Evolutionary conservation across 2,329 filamentous ascomycete species (phyloP).

Genomic region (Penicillium sp.): DNA sequence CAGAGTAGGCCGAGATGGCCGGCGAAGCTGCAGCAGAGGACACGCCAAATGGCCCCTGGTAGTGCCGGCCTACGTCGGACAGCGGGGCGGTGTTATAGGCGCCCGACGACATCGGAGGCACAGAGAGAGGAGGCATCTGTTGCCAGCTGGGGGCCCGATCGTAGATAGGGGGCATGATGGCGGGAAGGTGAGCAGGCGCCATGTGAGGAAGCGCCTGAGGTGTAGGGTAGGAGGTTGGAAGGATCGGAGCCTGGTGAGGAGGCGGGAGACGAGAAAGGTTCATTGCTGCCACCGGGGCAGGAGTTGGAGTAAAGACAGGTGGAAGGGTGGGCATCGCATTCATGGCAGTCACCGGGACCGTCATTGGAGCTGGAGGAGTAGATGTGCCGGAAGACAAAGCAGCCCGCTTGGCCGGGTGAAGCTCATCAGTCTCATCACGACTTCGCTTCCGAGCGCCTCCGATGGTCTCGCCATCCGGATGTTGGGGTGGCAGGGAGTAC

Average conservation of each 20-base stretch:
- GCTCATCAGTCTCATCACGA: conserved; percentile 52
- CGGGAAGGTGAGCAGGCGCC: conserved; percentile 56
- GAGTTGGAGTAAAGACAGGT: conserved; percentile 33
- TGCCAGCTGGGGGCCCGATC: conserved; percentile 53
- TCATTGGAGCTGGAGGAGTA: conserved; percentile 23
- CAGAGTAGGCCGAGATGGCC: conserved; percentile 61
- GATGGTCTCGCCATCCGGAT: conserved; percentile 17
- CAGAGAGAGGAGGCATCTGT: conserved; percentile 35
- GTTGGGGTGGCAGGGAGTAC: conserved; percentile 25
- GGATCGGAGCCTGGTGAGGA: conserved; percentile 67
- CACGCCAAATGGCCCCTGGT: conserved; percentile 49
- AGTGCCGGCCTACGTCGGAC: conserved; percentile 43
- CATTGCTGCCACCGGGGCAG: conserved; percentile 34
- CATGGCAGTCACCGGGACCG: conserved; percentile 26
- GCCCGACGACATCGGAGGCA: conserved; percentile 30
- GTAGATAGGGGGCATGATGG: conserved; percentile 75
- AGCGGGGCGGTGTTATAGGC: conserved; percentile 32
- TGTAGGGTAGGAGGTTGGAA: conserved; percentile 55
- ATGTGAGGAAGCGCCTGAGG: conserved; percentile 38
- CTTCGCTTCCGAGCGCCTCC: conserved; percentile 54
- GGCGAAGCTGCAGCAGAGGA: conserved; percentile 62
- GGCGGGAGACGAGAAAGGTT: conserved; percentile 59
- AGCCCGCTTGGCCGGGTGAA: conserved; percentile 55
- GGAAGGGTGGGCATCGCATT: conserved; percentile 32
- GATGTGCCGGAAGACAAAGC: conserved; percentile 26